phyloP scores from a whole-genome alignment of 2,329 filamentous ascomycete species.

The Monosporascus sp. region DNA sequence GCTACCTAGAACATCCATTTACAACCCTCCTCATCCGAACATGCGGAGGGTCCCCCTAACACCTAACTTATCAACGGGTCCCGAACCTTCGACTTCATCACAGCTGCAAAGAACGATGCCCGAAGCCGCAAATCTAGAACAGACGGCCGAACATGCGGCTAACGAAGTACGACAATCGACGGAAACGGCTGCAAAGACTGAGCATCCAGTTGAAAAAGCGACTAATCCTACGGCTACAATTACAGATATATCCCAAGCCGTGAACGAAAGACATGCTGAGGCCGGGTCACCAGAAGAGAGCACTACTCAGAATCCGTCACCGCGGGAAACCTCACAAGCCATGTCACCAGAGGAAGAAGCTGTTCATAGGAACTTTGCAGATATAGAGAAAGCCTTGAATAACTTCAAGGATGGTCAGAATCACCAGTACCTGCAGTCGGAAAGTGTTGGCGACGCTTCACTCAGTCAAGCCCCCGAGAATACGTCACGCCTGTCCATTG shows the following conservation, averaged over 20 bases:
- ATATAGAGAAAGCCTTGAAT: slow-evolving; percentile 13
- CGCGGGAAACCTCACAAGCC: slow-evolving; percentile 11
- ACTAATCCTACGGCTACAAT: background rate
- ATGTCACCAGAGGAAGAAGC: slow-evolving; percentile 5
- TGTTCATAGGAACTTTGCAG: slow-evolving; percentile 11
- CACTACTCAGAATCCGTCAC: background rate
- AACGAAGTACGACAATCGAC: background rate
- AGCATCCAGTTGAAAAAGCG: background rate
- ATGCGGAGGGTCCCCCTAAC: slow-evolving; percentile 1
- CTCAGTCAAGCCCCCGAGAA: slow-evolving; percentile 11
- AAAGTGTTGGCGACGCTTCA: slow-evolving; percentile 9
- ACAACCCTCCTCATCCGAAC: slow-evolving; percentile 28
- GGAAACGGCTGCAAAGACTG: background rate
- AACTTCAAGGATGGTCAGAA: slow-evolving; percentile 15
- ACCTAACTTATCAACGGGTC: slow-evolving; percentile 2
- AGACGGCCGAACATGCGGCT: background rate
- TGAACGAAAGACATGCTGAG: background rate
- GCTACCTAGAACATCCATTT: slow-evolving; percentile 36
- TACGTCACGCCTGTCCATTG: slow-evolving; percentile 1
- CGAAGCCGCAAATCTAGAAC: background rate
- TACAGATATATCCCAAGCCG: background rate
- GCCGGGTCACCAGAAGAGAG: background rate
- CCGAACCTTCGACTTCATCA: background rate
- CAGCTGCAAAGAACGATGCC: background rate
- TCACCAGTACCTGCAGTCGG: slow-evolving; percentile 10